Percentiles rank a stretch among this genome's conserved stretches.
Evolutionary conservation across 495 filamentous ascomycete genomes (phyloP).

Genomic region (Lasiosphaeria ovina): DNA sequence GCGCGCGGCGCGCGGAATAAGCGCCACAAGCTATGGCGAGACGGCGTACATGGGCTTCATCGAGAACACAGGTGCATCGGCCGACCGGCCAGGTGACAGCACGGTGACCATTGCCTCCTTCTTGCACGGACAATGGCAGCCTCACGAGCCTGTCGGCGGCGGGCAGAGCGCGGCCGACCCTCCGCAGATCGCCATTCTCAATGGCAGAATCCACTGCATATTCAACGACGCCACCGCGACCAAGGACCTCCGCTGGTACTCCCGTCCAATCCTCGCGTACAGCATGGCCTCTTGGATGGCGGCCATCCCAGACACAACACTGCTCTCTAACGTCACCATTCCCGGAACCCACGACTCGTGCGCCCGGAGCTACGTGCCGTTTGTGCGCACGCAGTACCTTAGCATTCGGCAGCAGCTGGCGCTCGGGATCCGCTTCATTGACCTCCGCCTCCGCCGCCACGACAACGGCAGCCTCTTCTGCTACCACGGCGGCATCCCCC

Average conservation of each 20-base stretch:
- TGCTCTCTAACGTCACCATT: conserved; percentile 76
- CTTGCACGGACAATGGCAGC: conserved; percentile 22
- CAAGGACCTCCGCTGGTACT: conserved; percentile 33
- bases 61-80: conserved; percentile 14
- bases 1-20: conserved; percentile 26
- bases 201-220: conserved; percentile 34
- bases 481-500: conserved; percentile 39
- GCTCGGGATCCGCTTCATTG: conserved; percentile 87
- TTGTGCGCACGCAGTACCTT: conserved; percentile 84
- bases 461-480: conserved; percentile 64
- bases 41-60: conserved; percentile 29
- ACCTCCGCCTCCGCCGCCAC: conserved; percentile 70
- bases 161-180: conserved; percentile 22
- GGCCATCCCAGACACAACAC: conserved; percentile 60
- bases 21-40: conserved; percentile 32
- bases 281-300: conserved; percentile 76
- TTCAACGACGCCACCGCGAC: conserved; percentile 26
- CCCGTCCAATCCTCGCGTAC: conserved; percentile 24
- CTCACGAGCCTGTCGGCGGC: conserved; percentile 24
- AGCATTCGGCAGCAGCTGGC: conserved; percentile 68
- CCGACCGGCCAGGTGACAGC: conserved; percentile 12
- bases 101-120: conserved; percentile 26
- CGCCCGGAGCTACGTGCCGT: conserved; percentile 69
- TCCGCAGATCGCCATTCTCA: conserved; percentile 32
- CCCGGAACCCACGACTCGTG: conserved; percentile 89